These are phyloP conservation scores for Fusarium sp. DNA, from an alignment of 2,329 filamentous ascomycete species.

Conservation along the genomic window DNA sequence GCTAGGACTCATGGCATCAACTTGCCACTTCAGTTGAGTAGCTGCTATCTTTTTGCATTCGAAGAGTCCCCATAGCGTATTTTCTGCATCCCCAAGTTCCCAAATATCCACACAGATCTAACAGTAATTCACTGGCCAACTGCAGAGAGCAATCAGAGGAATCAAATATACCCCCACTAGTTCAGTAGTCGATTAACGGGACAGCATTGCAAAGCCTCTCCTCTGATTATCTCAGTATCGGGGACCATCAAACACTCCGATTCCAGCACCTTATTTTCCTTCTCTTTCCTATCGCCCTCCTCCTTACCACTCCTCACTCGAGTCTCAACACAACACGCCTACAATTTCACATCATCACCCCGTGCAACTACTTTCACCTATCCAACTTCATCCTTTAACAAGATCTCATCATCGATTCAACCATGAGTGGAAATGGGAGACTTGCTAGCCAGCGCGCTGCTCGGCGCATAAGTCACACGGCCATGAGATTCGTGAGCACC, in stretches of 20 bases:
- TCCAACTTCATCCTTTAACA: neutral
- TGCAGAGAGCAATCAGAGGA: neutral
- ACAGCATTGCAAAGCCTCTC: neutral
- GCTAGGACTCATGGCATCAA: neutral
- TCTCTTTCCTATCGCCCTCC: neutral
- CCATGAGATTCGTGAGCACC: neutral
- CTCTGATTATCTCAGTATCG: neutral
- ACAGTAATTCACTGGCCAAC: neutral
- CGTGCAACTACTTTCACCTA: neutral
- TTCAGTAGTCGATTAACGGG: neutral
- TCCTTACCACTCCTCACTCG: neutral
- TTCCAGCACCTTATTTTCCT: neutral
- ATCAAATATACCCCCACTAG: neutral
- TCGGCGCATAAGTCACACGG: neutral
- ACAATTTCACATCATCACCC: neutral
- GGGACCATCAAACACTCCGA: neutral
- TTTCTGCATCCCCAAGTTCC: neutral
- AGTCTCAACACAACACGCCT: neutral
- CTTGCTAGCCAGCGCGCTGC: neutral
- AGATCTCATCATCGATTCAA: neutral
- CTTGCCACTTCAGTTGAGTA: neutral
- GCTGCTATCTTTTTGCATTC: neutral
- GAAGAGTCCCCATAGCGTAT: neutral
- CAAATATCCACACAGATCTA: neutral
- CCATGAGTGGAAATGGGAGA: neutral